phyloP scores from a whole-genome alignment of 805 yeast genomes.

The Saccharomycopsis sp. region DNA sequence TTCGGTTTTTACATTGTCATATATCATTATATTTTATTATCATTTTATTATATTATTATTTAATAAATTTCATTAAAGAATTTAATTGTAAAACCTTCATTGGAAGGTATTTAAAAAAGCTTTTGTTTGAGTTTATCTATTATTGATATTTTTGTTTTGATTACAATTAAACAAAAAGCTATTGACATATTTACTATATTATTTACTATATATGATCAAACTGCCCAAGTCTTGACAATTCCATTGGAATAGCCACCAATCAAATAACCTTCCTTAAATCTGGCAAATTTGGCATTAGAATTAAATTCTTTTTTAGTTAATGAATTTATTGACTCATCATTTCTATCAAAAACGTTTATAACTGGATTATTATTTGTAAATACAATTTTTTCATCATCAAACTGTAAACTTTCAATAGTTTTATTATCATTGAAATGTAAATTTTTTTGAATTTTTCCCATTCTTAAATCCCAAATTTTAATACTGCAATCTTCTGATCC shows the following conservation, averaged over 20 bases:
- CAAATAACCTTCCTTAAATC: constrained; percentile 53
- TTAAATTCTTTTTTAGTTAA: background rate
- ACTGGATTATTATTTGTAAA: constrained; percentile 37
- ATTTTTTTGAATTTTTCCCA: constrained; percentile 50
- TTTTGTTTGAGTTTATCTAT: background rate
- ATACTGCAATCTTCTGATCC: constrained; percentile 56
- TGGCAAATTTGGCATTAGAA: constrained; percentile 28
- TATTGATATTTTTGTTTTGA: background rate
- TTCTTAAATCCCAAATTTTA: constrained; percentile 65
- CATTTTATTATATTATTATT: background rate
- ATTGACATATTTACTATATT: background rate
- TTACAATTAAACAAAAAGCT: background rate
- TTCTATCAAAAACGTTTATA: constrained; percentile 50
- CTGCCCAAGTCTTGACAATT: constrained; percentile 54
- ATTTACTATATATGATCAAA: constrained; percentile 19
- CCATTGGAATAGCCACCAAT: constrained; percentile 59
- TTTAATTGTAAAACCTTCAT: no score
- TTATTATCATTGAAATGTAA: constrained; percentile 52
- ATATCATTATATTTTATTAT: background rate
- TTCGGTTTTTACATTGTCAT: background rate
- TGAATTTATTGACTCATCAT: constrained; percentile 30
- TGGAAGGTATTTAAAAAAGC: background rate
- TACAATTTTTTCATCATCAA: constrained; percentile 48
- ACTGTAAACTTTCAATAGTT: constrained; percentile 45
- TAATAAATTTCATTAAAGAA: no score